Evolutionary conservation across 1,284 basidiomycete species (phyloP), one percentile per base, ranked within the genome.

Genomic region (Ustilago bromivora): DNA sequence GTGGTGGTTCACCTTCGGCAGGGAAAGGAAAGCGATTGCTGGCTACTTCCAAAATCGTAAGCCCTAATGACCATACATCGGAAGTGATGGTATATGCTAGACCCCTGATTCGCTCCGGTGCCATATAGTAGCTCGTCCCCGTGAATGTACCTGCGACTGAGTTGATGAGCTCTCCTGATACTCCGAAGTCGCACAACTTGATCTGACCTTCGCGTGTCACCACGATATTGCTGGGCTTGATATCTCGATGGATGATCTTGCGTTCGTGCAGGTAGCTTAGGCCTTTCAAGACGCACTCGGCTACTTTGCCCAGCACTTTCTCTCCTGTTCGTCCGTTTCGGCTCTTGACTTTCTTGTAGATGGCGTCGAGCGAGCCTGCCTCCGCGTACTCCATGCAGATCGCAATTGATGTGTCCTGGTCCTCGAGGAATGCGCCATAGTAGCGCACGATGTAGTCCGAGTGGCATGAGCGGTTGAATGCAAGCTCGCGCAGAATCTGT

Each of bases 61-160:
- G 90, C 28, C 96, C 96, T 35, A 94, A 92, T 1, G 96, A 98
- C 96, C 96, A 99, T n/a, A 99, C 95, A 85, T 99, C 96, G 28
- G 95, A 94, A 61, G 93, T 92, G 85, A 98, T 97, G 34, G 93
- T 93, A 87, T 98, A 98, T 60, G 92, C 90, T 65, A 92, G 89
- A 9, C 95, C 95, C 64, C 91, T 91, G 80, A 98, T 95, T 58
- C 96, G 91, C 87, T 98, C 96, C 52, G 96, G 96, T 92, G 95
- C 95, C 94, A 98, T 98, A 88, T 98, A 99, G 84, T 94, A 94
- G 82, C 93, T 94, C 3, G 96, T 98, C 2, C 96, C 96, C 0
- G 95, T 98, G 81, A 98, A 99, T 0, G 96, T 99, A 23, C 92
- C 94, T 0, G 96, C 96, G 63, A 93, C 87, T 31, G 94, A 96